Evolutionary conservation across 2,329 filamentous ascomycete species (phyloP).

Genomic region (Botrytis tulipae): DNA sequence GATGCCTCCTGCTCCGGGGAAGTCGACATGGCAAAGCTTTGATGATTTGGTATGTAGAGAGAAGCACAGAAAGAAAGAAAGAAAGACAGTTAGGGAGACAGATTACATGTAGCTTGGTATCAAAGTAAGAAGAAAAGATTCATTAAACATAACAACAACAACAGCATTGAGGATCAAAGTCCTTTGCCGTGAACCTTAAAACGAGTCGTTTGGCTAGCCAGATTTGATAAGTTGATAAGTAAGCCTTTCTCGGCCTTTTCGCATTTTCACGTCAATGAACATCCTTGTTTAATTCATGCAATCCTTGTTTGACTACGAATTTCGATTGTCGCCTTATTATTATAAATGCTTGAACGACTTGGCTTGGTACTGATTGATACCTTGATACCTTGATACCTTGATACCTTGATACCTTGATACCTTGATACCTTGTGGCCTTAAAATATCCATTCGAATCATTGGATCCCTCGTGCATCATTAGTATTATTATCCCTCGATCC

Average conservation of each 20-base stretch:
- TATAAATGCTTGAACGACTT: too few species aligned
- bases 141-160: background rate
- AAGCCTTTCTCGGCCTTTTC: background rate
- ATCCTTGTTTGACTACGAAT: background rate
- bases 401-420: too few species aligned
- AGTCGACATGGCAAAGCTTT: constrained; percentile 4
- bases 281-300: background rate
- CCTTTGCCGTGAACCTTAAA: background rate
- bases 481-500: background rate
- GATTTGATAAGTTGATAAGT: background rate
- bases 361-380: too few species aligned
- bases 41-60: background rate
- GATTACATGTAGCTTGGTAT: background rate
- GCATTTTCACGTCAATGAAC: background rate
- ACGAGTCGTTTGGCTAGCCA: background rate
- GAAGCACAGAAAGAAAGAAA: background rate
- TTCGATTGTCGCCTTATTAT: background rate
- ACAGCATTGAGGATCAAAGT: background rate
- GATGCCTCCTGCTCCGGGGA: constrained; percentile 6
- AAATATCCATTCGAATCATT: too few species aligned
- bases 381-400: too few species aligned
- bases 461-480: too few species aligned
- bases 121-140: too few species aligned
- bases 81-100: background rate
- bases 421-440: too few species aligned